Conservation (phyloP, 441 rosid genomes). For the Croton setiger region DNA sequence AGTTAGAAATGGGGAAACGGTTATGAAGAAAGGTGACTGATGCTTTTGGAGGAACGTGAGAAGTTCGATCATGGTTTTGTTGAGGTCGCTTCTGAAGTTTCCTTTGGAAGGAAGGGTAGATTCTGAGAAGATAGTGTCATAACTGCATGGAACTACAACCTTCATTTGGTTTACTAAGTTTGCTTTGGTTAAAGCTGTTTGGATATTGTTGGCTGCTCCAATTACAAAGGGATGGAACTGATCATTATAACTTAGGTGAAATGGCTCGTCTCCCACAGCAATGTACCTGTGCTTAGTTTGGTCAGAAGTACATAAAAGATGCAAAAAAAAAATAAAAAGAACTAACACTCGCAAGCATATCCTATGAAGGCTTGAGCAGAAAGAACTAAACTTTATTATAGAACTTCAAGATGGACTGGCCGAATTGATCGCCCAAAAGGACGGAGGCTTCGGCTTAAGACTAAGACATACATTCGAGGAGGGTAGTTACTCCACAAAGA, state of each 20-base stretch:
- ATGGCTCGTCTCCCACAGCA: constrained; percentile 86
- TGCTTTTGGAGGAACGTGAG: constrained; percentile 62
- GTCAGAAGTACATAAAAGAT: constrained; percentile 10
- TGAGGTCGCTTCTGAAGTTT: constrained; percentile 69
- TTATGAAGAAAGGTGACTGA: constrained; percentile 66
- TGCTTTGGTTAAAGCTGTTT: constrained; percentile 62
- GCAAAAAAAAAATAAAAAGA: background rate
- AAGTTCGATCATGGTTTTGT: constrained; percentile 79
- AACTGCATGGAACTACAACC: constrained; percentile 81
- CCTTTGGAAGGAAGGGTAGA: constrained; percentile 65
- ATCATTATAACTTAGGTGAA: constrained; percentile 53
- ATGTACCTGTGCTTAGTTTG: constrained; percentile 44
- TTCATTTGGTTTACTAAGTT: constrained; percentile 60
- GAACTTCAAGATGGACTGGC: too few relatives aligned
- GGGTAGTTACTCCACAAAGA: too few relatives aligned
- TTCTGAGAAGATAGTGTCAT: constrained; percentile 58
- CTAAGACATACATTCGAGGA: too few relatives aligned
- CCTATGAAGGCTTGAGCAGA: background rate
- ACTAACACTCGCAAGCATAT: constrained; percentile 10
- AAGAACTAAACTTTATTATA: too few relatives aligned
- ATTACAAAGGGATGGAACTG: constrained; percentile 63
- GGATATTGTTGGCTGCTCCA: constrained; percentile 75
- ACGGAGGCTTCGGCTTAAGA: too few relatives aligned
- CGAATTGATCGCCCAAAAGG: too few relatives aligned
- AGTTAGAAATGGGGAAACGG: constrained; percentile 58